Evolutionary conservation across 345 rosid genomes (phyloP).

Genomic region (Barbarea vulgaris): DNA sequence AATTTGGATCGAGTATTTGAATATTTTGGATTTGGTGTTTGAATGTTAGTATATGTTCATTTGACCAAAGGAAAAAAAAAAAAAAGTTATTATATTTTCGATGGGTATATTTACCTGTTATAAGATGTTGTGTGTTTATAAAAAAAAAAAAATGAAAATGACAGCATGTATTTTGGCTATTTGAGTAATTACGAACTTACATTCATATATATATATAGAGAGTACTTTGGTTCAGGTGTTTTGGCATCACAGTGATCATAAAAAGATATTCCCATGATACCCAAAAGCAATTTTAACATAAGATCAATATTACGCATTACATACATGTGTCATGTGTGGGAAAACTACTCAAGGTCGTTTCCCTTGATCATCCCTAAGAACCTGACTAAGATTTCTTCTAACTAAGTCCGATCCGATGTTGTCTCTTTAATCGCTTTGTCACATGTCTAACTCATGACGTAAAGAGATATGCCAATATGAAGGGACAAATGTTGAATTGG

Average conservation of each 20-base stretch:
- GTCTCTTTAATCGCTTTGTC: not conserved
- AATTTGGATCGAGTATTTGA: not conserved
- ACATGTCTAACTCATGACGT: not conserved
- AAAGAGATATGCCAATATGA: not conserved
- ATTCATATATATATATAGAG: too few species aligned
- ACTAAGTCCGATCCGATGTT: not conserved
- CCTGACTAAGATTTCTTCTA: not conserved
- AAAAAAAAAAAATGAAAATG: too few species aligned
- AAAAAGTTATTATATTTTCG: too few species aligned
- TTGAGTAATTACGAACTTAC: not conserved
- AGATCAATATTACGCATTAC: not conserved
- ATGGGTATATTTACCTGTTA: too few species aligned
- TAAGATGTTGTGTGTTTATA: not conserved
- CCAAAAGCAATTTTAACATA: not conserved
- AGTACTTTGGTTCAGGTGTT: not conserved
- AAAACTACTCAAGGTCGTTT: slow-evolving; percentile 13
- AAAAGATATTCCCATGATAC: not conserved
- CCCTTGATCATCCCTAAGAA: slow-evolving; percentile 11
- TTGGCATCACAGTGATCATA: not conserved
- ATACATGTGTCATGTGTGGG: slow-evolving; percentile 17
- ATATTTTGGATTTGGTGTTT: not conserved
- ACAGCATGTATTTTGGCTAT: too few species aligned
- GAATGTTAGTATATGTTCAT: too few species aligned
- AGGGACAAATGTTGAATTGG: not conserved
- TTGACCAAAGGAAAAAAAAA: too few species aligned